phyloP scores from a whole-genome alignment of 1,284 basidiomycete species.

The Cryptococcus deneoformans region DNA sequence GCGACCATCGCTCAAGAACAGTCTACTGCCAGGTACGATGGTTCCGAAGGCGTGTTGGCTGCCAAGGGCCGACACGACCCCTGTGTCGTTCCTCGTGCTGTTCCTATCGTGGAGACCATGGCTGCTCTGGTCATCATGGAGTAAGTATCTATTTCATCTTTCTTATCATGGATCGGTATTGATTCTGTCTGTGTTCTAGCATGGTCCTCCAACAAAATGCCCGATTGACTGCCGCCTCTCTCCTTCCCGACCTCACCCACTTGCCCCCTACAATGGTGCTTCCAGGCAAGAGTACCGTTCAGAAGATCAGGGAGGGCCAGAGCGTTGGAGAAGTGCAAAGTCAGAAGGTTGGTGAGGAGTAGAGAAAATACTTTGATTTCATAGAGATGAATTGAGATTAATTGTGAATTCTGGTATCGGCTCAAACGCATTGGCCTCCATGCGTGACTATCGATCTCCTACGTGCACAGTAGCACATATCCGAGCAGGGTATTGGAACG shows the following conservation, averaged over 20 bases:
- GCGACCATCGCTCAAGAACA: slow-evolving; percentile 96
- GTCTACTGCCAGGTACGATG: slow-evolving; percentile 87
- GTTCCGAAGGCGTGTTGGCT: slow-evolving; percentile 78
- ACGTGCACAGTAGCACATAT: no score
- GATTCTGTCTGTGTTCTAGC: slow-evolving; percentile 30
- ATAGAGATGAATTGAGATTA: no score
- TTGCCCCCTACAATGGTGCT: slow-evolving; percentile 72
- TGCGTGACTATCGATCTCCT: no score
- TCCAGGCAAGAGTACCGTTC: slow-evolving; percentile 31
- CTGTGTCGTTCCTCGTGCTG: slow-evolving; percentile 93
- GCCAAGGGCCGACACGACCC: slow-evolving; percentile 95
- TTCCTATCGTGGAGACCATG: slow-evolving; percentile 99
- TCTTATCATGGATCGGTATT: not conserved
- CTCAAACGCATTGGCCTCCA: no score
- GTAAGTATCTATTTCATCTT: slow-evolving; percentile 36
- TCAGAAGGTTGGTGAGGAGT: slow-evolving; percentile 37
- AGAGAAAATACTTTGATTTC: slow-evolving; percentile 2
- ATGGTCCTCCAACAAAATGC: slow-evolving; percentile 82
- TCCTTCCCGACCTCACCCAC: slow-evolving; percentile 73
- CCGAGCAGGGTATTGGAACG: no score
- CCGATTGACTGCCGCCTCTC: slow-evolving; percentile 62
- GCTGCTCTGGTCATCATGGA: slow-evolving; percentile 95
- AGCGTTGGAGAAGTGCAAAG: slow-evolving; percentile 24
- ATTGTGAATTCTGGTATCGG: no score
- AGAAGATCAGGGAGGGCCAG: slow-evolving; percentile 7